Percentiles rank a stretch among this genome's conserved stretches.
Conservation (phyloP, 2,329 filamentous ascomycete species). For the Paecilomyces dactylethromorphus region DNA sequence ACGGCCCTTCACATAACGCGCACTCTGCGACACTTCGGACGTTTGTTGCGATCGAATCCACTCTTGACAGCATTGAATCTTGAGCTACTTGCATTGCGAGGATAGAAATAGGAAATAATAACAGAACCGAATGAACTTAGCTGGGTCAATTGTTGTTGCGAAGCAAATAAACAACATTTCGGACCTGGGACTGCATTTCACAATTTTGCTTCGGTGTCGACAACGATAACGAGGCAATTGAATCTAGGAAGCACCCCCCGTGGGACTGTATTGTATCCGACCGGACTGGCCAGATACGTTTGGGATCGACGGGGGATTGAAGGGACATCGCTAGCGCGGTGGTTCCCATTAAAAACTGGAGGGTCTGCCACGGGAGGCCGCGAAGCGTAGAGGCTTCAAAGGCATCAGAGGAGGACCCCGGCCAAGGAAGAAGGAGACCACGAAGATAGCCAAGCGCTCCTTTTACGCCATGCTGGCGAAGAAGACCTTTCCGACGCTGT, state of each 20-base stretch:
- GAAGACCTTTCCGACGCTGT: conserved; percentile 27
- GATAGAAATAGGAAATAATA: background rate
- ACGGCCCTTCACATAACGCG: background rate
- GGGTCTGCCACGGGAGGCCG: background rate
- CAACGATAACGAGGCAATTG: background rate
- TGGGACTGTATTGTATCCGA: background rate
- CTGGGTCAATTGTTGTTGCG: background rate
- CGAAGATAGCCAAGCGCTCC: conserved; percentile 9
- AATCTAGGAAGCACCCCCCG: background rate
- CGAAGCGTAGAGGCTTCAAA: conserved; percentile 1
- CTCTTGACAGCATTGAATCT: background rate
- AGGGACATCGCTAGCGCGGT: background rate
- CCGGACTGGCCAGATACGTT: background rate
- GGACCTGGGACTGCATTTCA: background rate
- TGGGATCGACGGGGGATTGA: background rate
- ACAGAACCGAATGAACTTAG: background rate
- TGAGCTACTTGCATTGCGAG: background rate
- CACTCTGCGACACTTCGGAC: background rate
- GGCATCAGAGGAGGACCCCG: conserved; percentile 2
- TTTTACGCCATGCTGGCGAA: conserved; percentile 34
- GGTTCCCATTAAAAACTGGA: background rate
- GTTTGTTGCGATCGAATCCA: background rate
- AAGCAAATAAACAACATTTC: background rate
- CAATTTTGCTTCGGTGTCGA: background rate
- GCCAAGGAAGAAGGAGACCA: conserved; percentile 1